Conservation (phyloP, 129 eudicot species). For the sunflower (Helianthus annuus) region HanXRQr2.0-SUNRISE NC_035445.2:84260377-84260876, state of each 20-base stretch:
- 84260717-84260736: conserved; percentile 4
- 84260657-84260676: conserved; percentile 22
- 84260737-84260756: background rate
- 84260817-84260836: too few relatives aligned
- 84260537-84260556: background rate
- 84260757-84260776: too few relatives aligned
- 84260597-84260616: conserved; percentile 19
- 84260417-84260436: background rate
- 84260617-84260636: conserved; percentile 22
- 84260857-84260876: too few relatives aligned
- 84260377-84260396: background rate
- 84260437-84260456: background rate
- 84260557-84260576: background rate
- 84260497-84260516: background rate
- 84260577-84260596: conserved; percentile 21
- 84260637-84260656: conserved; percentile 25
- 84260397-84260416: background rate
- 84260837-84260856: too few relatives aligned
- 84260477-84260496: background rate
- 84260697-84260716: conserved; percentile 19
- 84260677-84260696: conserved; percentile 16
- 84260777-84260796: too few relatives aligned
- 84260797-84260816: too few relatives aligned
- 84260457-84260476: background rate
- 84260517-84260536: background rate